Percentiles rank a stretch among this genome's conserved stretches.
phyloP scores from a whole-genome alignment of 1,284 basidiomycete genomes.

The Trametes versicolor region DNA sequence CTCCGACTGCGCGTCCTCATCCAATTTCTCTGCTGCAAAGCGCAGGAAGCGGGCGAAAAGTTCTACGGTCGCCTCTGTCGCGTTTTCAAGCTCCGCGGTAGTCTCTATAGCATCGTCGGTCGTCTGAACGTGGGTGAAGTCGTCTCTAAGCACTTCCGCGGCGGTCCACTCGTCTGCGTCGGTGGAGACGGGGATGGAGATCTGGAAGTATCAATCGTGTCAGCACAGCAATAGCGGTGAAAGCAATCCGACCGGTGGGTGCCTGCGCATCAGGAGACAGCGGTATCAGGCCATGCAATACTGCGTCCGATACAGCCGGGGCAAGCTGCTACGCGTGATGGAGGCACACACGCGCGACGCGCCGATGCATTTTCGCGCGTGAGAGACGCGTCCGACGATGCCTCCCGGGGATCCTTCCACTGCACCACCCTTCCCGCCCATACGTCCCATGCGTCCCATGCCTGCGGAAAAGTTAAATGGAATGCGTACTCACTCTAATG shows the following conservation, averaged over 20 bases:
- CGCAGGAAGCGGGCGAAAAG: slow-evolving; percentile 84
- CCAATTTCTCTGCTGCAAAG: slow-evolving; percentile 72
- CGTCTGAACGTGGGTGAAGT: slow-evolving; percentile 78
- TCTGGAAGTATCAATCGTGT: slow-evolving; percentile 50
- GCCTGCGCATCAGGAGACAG: not conserved
- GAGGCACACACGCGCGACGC: slow-evolving; percentile 14
- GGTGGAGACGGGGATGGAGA: slow-evolving; percentile 87
- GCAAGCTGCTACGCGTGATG: slow-evolving; percentile 17
- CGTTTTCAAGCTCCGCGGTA: slow-evolving; percentile 61
- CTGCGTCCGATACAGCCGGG: slow-evolving; percentile 11
- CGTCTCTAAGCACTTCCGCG: slow-evolving; percentile 88
- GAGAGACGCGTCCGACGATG: slow-evolving; percentile 13
- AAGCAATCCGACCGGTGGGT: not conserved
- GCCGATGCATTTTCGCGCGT: slow-evolving; percentile 16
- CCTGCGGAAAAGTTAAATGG: not conserved
- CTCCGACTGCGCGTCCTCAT: slow-evolving; percentile 60
- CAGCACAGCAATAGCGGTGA: slow-evolving; percentile 7
- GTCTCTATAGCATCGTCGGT: slow-evolving; percentile 63
- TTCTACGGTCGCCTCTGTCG: slow-evolving; percentile 74
- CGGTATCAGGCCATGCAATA: slow-evolving; percentile 7
- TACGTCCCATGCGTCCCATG: not conserved
- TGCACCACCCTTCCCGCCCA: slow-evolving; percentile 5
- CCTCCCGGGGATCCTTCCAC: not conserved
- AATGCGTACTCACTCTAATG: slow-evolving; percentile 63
- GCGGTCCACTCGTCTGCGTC: slow-evolving; percentile 85